phyloP scores from a whole-genome alignment of 1,284 basidiomycete species.

The Ustilago curta region DNA sequence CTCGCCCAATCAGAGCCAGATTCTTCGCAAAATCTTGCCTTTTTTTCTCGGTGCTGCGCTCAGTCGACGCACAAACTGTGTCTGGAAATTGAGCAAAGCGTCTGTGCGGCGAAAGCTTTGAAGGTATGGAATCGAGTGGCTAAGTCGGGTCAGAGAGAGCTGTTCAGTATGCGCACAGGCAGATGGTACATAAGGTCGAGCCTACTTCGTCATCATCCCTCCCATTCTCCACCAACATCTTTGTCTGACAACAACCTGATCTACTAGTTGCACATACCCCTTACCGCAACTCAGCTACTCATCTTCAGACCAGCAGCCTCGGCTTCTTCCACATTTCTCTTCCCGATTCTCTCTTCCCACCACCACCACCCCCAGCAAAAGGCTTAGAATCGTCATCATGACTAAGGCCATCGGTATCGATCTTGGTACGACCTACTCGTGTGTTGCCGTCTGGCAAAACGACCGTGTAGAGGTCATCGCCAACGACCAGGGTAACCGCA shows the following conservation, averaged over 20 bases:
- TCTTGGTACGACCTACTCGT: slow-evolving; percentile 80
- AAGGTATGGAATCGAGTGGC: slow-evolving; percentile 16
- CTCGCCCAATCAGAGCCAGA: slow-evolving; percentile 5
- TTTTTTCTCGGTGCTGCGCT: slow-evolving; percentile 5
- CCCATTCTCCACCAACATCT: slow-evolving; percentile 9
- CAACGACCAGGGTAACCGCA: slow-evolving; percentile 97
- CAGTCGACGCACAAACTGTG: slow-evolving; percentile 32
- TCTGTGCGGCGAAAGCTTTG: slow-evolving; percentile 13
- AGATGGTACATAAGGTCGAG: slow-evolving; percentile 37
- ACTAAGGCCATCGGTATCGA: slow-evolving; percentile 91
- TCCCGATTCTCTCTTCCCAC: slow-evolving; percentile 1
- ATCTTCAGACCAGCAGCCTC: slow-evolving; percentile 31
- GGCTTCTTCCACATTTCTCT: slow-evolving; percentile 2
- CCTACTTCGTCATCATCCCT: not conserved
- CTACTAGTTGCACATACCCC: slow-evolving; percentile 49
- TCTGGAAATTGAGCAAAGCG: not conserved
- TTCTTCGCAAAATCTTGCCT: not conserved
- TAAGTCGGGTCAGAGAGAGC: slow-evolving; percentile 4
- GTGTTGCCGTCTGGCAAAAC: slow-evolving; percentile 90
- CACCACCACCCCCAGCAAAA: slow-evolving; percentile 15
- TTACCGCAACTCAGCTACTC: slow-evolving; percentile 24
- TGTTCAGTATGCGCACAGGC: not conserved
- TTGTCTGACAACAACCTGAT: slow-evolving; percentile 24
- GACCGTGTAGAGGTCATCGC: slow-evolving; percentile 93
- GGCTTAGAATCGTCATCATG: slow-evolving; percentile 47